Conservation (phyloP, 2,329 filamentous ascomycete species). For the Exserohilum rostratum region DNA sequence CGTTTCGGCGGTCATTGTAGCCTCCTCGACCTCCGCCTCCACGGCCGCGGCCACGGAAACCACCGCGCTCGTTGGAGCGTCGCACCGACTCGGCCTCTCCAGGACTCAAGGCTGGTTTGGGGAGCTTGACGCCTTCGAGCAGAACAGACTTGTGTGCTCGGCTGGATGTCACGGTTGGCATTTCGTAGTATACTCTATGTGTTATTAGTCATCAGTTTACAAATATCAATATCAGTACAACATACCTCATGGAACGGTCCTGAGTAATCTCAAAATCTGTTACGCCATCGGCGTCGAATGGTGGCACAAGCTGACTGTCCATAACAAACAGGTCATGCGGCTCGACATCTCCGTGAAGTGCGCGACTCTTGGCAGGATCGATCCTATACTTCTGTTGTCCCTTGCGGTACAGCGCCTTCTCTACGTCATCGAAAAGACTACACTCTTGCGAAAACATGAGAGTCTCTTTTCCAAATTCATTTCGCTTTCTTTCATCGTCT, state of each 20-base stretch:
- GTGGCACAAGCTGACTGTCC: conserved; percentile 79
- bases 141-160: conserved; percentile 93
- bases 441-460: conserved; percentile 85
- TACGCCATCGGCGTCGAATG: conserved; percentile 66
- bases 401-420: conserved; percentile 89
- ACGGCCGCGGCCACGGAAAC: conserved; percentile 25
- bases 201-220: conserved; percentile 25
- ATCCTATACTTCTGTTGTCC: conserved; percentile 68
- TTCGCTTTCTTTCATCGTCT: conserved; percentile 77
- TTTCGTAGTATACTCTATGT: conserved; percentile 79
- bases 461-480: conserved; percentile 79
- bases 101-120: conserved; percentile 70
- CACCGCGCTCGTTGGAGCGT: conserved; percentile 67
- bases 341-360: conserved; percentile 78
- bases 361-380: conserved; percentile 75
- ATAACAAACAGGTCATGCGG: conserved; percentile 86
- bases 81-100: conserved; percentile 70
- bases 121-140: conserved; percentile 78
- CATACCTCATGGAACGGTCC: conserved; percentile 80
- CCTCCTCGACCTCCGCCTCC: conserved; percentile 32
- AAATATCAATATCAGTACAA: conserved; percentile 19
- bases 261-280: conserved; percentile 40
- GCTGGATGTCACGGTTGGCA: conserved; percentile 66
- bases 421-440: conserved; percentile 83
- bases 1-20: conserved; percentile 41